phyloP scores from a whole-genome alignment of 768 basidiomycete species.

The Suillus hirtellus region DNA sequence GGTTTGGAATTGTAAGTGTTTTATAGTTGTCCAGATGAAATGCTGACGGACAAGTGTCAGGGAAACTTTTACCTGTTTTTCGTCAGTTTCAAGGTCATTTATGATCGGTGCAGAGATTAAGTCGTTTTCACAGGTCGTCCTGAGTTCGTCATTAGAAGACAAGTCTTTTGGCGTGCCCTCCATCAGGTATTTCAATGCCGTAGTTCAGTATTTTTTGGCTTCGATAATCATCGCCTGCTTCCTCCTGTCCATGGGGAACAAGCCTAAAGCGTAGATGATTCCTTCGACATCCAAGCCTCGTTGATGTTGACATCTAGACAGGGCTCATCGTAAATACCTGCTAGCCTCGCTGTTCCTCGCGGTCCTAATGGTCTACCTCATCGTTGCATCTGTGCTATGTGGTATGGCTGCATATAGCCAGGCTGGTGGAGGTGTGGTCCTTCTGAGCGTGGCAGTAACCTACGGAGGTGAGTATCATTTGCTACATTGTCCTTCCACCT shows the following conservation, averaged over 20 bases:
- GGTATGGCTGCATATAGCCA: conserved; percentile 69
- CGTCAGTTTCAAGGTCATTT: conserved; percentile 47
- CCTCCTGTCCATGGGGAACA: conserved; percentile 95
- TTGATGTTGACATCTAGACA: conserved; percentile 14
- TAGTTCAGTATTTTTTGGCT: conserved; percentile 81
- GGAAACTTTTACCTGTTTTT: conserved; percentile 98
- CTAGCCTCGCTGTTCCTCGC: conserved; percentile 72
- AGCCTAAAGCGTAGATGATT: conserved; percentile 70
- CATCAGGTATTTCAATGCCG: conserved; percentile 72
- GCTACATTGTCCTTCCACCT: background rate
- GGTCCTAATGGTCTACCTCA: conserved; percentile 79
- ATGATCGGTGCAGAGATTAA: conserved; percentile 5
- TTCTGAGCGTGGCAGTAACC: conserved; percentile 84
- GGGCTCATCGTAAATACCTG: conserved; percentile 67
- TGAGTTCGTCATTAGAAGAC: conserved; percentile 87
- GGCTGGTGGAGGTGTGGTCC: conserved; percentile 67
- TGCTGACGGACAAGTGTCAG: conserved; percentile 35
- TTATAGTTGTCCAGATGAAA: background rate
- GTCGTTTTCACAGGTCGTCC: conserved; percentile 56
- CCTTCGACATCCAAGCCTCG: background rate
- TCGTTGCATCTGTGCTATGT: conserved; percentile 81
- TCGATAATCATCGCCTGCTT: conserved; percentile 88
- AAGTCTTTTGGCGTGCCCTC: conserved; percentile 60
- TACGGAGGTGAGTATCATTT: conserved; percentile 63
- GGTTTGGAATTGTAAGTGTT: conserved; percentile 83